A percentile compares a stretch with the other conserved stretches of the same genome.
Conservation (phyloP, 2,329 filamentous ascomycete genomes). For the Aschersonia sp. region DNA sequence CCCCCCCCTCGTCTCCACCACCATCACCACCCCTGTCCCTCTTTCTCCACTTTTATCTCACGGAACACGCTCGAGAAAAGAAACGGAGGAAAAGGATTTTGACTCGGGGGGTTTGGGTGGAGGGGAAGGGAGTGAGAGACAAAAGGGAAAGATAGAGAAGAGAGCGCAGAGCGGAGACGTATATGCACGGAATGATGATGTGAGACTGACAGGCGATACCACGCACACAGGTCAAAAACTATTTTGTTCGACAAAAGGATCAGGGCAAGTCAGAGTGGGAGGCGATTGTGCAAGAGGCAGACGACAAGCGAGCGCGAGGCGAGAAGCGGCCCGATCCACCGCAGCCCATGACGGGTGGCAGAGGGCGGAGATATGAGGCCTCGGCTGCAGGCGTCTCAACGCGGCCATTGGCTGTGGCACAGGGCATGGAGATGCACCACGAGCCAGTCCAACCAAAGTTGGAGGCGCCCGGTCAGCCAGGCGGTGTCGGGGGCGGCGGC, state of each 20-base stretch:
- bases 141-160: neutral
- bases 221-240: slow-evolving; percentile 47
- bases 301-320: slow-evolving; percentile 37
- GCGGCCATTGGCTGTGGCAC: slow-evolving; percentile 32
- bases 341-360: slow-evolving; percentile 31
- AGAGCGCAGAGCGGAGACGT: neutral
- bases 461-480: slow-evolving; percentile 19
- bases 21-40: neutral
- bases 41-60: neutral
- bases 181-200: neutral
- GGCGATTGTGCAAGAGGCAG: slow-evolving; percentile 42
- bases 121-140: neutral
- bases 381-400: slow-evolving; percentile 16
- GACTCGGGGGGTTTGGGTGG: neutral
- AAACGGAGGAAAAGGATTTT: neutral
- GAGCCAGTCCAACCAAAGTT: slow-evolving; percentile 31
- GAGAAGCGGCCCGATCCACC: slow-evolving; percentile 47
- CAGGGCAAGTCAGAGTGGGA: slow-evolving; percentile 44
- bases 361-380: slow-evolving; percentile 35
- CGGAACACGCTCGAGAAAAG: neutral
- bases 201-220: neutral
- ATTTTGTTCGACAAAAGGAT: slow-evolving; percentile 49
- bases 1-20: neutral
- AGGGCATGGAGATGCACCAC: slow-evolving; percentile 25
- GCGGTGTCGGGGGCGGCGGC: too few relatives aligned